Evolutionary conservation across 176 grass and related monocot species (phyloP).

Genomic region (Rhynchospora pubera): DNA sequence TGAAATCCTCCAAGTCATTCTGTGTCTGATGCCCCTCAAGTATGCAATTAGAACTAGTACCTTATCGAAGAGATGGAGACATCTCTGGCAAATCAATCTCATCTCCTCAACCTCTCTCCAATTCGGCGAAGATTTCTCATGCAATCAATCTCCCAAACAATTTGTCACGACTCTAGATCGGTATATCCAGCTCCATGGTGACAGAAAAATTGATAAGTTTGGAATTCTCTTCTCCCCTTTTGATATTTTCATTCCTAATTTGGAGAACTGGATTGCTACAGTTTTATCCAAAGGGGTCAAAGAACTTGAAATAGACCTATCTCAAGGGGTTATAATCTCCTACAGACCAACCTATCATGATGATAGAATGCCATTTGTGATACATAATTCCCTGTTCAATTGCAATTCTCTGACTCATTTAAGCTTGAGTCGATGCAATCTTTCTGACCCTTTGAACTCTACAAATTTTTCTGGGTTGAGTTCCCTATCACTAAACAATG

Average conservation of each 20-base stretch:
- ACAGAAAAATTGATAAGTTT: conserved; percentile 23
- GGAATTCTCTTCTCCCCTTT: conserved; percentile 23
- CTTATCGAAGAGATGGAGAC: conserved; percentile 33
- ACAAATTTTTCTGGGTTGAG: conserved; percentile 13
- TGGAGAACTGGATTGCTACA: conserved; percentile 24
- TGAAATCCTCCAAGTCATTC: conserved; percentile 41
- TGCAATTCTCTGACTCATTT: conserved; percentile 21
- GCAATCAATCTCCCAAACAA: conserved; percentile 22
- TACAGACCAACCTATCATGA: not conserved
- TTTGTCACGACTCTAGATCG: conserved; percentile 12
- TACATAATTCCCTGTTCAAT: conserved; percentile 23
- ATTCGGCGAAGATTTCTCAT: conserved; percentile 35
- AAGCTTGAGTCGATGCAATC: conserved; percentile 24
- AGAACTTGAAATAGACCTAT: conserved; percentile 33
- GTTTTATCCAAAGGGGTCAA: conserved; percentile 25
- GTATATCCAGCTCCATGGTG: conserved; percentile 30
- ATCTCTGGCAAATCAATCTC: conserved; percentile 23
- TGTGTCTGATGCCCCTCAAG: conserved; percentile 27
- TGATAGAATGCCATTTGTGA: not conserved
- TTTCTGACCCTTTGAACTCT: not conserved
- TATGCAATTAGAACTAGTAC: conserved; percentile 32
- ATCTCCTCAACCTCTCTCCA: conserved; percentile 28
- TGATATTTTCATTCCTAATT: conserved; percentile 5
- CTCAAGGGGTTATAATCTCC: not conserved
- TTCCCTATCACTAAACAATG: conserved; percentile 26